Evolutionary conservation across 2,329 filamentous ascomycete species (phyloP), one percentile per base, ranked within the genome.

Genomic region (Cytospora schulzeri): DNA sequence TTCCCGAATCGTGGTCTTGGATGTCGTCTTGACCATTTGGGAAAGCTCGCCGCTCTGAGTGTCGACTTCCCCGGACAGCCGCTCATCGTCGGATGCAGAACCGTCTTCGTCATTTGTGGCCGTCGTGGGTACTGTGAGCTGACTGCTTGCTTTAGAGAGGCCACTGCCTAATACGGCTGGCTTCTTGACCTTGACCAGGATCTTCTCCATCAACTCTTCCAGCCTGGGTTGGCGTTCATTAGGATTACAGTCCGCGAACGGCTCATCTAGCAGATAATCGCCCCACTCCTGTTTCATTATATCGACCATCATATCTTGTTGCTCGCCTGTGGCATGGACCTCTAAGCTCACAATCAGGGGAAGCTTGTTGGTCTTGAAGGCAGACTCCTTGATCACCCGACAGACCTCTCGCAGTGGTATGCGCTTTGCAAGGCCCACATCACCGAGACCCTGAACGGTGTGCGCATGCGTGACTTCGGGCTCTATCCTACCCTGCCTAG

Each of bases 271-370:
- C 7, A 98, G 81, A 71, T 90, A 78, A 0, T 85, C 88, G 50
- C 84, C 85, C 93, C 93, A 99, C 68, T 91, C 90, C 69, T 97
- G 88, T 69, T 88, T 88, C 90, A 99, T 97, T 68, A 98, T 96
- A 63, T 91, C 85, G 14, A 97, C 93, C 91, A 98, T 97, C 58
- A 91, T 84, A 68, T 92, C 88, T 76, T 99, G 95, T 76, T 98
- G 94, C 60, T 91, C 87, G 1, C 84, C 79, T 66, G 89, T 86
- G 17, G 92, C 90, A 75, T 98, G 94, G 0, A 98, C 91, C 76
- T 99, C 95, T 7, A 98, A 83, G 74, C 93, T 97, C 69, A 98
- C 87, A 65, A 98, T 96, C 48, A 99, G 80, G 0, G 95, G 95
- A 24, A 97, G 80, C 60, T 91, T 85, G 66, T 86, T 93, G 8